phyloP scores from a whole-genome alignment of 2,329 filamentous ascomycete species.

The Aspergillus bombycis region DNA sequence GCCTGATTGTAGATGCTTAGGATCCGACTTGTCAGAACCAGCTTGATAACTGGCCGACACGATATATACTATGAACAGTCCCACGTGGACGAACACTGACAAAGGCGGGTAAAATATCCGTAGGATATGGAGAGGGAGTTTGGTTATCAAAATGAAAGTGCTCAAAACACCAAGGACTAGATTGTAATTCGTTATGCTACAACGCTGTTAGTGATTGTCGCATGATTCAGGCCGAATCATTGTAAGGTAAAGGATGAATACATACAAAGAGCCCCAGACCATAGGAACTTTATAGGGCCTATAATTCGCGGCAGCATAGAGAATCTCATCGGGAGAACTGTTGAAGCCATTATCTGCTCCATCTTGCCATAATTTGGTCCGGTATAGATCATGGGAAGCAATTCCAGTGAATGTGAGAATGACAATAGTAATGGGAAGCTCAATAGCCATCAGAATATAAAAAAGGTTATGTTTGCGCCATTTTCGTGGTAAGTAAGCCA shows the following conservation, averaged over 20 bases:
- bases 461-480: slow-evolving; percentile 59
- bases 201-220: slow-evolving; percentile 15
- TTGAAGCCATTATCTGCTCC: slow-evolving; percentile 66
- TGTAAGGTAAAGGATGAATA: slow-evolving; percentile 4
- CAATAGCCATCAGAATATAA: slow-evolving; percentile 56
- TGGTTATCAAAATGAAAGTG: slow-evolving; percentile 64
- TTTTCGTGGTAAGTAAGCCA: slow-evolving; percentile 55
- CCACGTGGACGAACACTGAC: slow-evolving; percentile 55
- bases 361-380: slow-evolving; percentile 64
- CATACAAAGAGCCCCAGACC: slow-evolving; percentile 65
- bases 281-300: slow-evolving; percentile 55
- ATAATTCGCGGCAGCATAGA: slow-evolving; percentile 65
- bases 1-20: slow-evolving; percentile 55
- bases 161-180: slow-evolving; percentile 63
- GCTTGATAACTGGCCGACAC: slow-evolving; percentile 60
- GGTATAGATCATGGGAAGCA: slow-evolving; percentile 63
- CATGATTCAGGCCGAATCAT: background rate
- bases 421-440: slow-evolving; percentile 61
- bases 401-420: slow-evolving; percentile 64
- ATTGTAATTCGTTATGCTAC: slow-evolving; percentile 63
- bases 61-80: slow-evolving; percentile 57
- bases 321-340: slow-evolving; percentile 57
- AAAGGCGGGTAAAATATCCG: slow-evolving; percentile 61
- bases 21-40: slow-evolving; percentile 61
- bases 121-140: slow-evolving; percentile 59